Evolutionary conservation across 1,139 yeast species (phyloP), one percentile per base, ranked within the genome.

Genomic region (Pneumocystis jirovecii): DNA sequence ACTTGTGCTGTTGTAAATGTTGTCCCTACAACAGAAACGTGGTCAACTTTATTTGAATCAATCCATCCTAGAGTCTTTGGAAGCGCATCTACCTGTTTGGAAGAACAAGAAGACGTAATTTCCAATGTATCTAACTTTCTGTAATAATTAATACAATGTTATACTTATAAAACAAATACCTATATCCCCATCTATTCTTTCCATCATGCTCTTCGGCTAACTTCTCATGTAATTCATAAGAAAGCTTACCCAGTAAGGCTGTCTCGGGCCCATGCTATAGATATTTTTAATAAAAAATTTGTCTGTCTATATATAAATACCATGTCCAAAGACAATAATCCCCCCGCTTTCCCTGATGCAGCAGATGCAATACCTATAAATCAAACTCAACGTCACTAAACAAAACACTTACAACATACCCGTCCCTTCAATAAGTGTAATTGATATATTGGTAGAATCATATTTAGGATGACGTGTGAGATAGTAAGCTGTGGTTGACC

Each of bases 301-400:
- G n/a, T n/a, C n/a, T n/a, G n/a, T n/a, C n/a, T 19, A n/a, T 44
- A 19, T 21, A 44, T 21, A 19, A 7, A 44, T 44, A 44, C 56
- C 56, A 39, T 29, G 25, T 61, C 90, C 60, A 88, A 80, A 0
- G 97, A 97, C 66, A 93, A 77, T 64, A 93, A 78, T 0, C 98
- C 98, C 59, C 98, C 98, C 2, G 98, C 98, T 72, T 93, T 93
- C 66, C 98, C 98, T 59, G 91, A 84, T 21, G 98, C 98, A 59
- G 97, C 98, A 63, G 97, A 96, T 0, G 97, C 98, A 12, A 70
- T 39, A 60, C 45, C 44, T 39, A 60, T 35, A 2, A 93, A 50
- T 29, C 8, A 25, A 25, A 50, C 21, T 25, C 5, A 25, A 12
- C 3, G 2, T 50, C 31, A 25, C 21, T 25, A 25, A 50, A 50